These are phyloP conservation scores for Stipa capillata DNA, from an alignment of 176 grass and related monocot genomes.

Conservation along the genomic window DNA sequence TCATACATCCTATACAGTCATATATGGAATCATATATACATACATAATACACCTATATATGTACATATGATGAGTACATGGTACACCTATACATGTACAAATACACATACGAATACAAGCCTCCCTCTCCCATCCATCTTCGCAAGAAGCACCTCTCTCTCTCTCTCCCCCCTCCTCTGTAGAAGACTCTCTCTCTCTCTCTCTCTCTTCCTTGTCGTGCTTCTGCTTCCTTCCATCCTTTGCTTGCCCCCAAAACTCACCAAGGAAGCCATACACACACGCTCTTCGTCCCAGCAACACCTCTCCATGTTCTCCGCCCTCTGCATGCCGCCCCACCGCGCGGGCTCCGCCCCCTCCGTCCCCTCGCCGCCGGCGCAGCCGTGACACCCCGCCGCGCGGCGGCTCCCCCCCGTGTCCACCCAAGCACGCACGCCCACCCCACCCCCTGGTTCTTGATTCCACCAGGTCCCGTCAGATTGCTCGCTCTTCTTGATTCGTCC, in stretches of 20 bases:
- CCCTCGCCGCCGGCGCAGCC: not conserved
- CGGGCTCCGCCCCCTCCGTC: not conserved
- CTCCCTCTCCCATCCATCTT: not conserved
- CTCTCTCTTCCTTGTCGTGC: not conserved
- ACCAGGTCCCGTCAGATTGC: not conserved
- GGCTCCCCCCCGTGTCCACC: not conserved
- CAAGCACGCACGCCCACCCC: not conserved
- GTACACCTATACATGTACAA: not conserved
- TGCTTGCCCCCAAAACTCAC: not conserved
- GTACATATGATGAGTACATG: no score
- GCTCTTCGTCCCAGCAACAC: not conserved
- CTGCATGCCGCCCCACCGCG: not conserved
- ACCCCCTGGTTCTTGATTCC: constrained; percentile 25
- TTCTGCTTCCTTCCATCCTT: not conserved
- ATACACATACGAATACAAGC: not conserved
- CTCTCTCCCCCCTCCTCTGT: not conserved
- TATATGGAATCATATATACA: no score
- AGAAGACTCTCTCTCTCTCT: not conserved
- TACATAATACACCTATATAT: no score
- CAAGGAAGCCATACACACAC: not conserved
- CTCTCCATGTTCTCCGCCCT: not conserved
- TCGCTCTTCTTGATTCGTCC: not conserved
- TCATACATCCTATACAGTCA: no score
- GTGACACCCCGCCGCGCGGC: not conserved
- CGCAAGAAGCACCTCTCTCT: not conserved